phyloP scores from a whole-genome alignment of 2,329 filamentous ascomycete genomes.

The Colletotrichum sp. region DNA sequence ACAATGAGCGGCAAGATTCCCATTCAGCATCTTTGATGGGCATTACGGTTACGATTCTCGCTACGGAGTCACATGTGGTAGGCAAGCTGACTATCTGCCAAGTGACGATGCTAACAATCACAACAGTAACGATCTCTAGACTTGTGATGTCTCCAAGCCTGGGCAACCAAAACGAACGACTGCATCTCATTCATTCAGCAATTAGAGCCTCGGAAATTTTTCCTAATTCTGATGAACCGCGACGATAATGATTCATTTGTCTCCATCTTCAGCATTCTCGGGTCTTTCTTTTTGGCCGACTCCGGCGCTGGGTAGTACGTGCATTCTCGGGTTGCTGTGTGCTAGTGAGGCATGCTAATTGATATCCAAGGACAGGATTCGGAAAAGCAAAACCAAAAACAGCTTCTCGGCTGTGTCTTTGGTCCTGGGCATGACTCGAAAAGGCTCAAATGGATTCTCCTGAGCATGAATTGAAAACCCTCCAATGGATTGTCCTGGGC shows the following conservation, averaged over 20 bases:
- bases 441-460: constrained; percentile 31
- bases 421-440: constrained; percentile 41
- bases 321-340: background rate
- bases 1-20: background rate
- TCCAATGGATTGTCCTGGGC: constrained; percentile 32
- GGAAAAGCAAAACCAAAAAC: background rate
- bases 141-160: background rate
- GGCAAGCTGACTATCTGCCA: background rate
- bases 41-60: background rate
- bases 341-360: background rate
- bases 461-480: constrained; percentile 41
- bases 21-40: background rate
- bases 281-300: background rate
- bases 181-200: background rate
- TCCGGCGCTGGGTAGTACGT: background rate
- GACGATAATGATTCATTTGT: background rate
- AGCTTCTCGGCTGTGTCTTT: background rate
- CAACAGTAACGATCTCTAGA: constrained; percentile 1
- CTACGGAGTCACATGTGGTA: constrained; percentile 3
- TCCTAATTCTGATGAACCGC: background rate
- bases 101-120: background rate
- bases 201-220: background rate
- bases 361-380: background rate
- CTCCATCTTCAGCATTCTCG: background rate
- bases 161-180: background rate